Conservation (phyloP, 1,139 yeast species). For the Scheffersomyces stambukii region DNA sequence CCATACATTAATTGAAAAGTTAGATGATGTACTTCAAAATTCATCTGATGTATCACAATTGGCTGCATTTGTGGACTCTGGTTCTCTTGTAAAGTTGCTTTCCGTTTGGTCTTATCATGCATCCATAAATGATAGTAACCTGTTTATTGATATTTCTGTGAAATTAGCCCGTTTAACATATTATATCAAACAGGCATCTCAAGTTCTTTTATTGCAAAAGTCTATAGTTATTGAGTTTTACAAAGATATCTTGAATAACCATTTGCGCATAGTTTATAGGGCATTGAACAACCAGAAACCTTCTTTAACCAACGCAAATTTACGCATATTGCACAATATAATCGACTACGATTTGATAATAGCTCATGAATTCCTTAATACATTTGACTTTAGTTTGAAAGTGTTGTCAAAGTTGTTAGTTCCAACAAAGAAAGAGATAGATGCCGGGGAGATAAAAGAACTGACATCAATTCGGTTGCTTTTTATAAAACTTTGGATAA, state of each 20-base stretch:
- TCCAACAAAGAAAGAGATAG: constrained; percentile 47
- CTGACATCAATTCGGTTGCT: constrained; percentile 47
- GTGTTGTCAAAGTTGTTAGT: constrained; percentile 59
- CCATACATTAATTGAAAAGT: constrained; percentile 10
- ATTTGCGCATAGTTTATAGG: constrained; percentile 64
- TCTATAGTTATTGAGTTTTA: constrained; percentile 25
- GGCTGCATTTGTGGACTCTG: constrained; percentile 12
- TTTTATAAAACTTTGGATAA: constrained; percentile 60
- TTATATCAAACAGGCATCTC: constrained; percentile 12
- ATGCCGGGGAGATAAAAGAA: constrained; percentile 23
- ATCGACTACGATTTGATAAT: constrained; percentile 47
- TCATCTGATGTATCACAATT: constrained; percentile 9
- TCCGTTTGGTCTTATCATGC: constrained; percentile 58
- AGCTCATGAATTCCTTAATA: constrained; percentile 54
- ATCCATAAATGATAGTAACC: constrained; percentile 56
- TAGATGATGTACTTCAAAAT: constrained; percentile 9
- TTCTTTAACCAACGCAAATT: constrained; percentile 56
- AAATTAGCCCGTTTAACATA: constrained; percentile 25
- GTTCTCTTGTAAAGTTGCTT: constrained; percentile 17
- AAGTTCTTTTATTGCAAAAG: constrained; percentile 5
- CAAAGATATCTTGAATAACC: constrained; percentile 49
- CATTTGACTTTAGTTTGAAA: constrained; percentile 65
- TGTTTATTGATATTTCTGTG: constrained; percentile 39
- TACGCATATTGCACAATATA: constrained; percentile 52
- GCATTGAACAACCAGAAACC: constrained; percentile 59